Conservation (phyloP, 2,329 filamentous ascomycete species). For the Xylariaceae sp. region DNA sequence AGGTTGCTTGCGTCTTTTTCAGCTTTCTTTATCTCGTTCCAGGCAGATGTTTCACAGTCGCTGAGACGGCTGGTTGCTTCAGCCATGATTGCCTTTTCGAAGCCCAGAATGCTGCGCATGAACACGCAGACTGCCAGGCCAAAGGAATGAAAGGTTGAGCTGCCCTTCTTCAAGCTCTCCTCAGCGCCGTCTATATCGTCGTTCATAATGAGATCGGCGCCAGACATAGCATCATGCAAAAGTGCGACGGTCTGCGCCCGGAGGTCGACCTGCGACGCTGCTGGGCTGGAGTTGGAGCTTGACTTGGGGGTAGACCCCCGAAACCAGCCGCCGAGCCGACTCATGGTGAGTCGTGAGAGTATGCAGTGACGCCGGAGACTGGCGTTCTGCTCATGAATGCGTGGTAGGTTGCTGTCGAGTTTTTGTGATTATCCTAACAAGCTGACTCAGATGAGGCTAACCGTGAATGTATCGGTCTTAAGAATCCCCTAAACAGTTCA, state of each 20-base stretch:
- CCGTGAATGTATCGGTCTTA: too few relatives aligned
- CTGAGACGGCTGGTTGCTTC: conserved; percentile 76
- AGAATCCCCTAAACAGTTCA: too few relatives aligned
- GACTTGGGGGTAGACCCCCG: conserved; percentile 48
- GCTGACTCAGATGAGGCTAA: too few relatives aligned
- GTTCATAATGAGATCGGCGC: conserved; percentile 78
- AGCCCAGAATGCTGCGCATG: conserved; percentile 83
- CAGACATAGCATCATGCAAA: conserved; percentile 66
- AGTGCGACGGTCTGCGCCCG: conserved; percentile 56
- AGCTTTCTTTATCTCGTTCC: conserved; percentile 76
- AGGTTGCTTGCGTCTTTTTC: conserved; percentile 61
- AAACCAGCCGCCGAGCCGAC: conserved; percentile 58
- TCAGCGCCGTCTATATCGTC: conserved; percentile 90
- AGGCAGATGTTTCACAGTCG: conserved; percentile 77
- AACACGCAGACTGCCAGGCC: conserved; percentile 83
- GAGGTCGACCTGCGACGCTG: conserved; percentile 42
- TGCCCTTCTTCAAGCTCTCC: conserved; percentile 69
- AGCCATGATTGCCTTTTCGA: conserved; percentile 90
- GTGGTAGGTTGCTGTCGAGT: not conserved
- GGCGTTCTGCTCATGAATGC: conserved; percentile 12
- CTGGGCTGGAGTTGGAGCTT: conserved; percentile 41
- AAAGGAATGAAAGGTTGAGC: conserved; percentile 87
- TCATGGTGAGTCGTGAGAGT: conserved; percentile 47
- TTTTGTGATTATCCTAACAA: not conserved
- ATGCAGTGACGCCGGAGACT: not conserved